Base-by-base conservation (phyloP, 495 filamentous ascomycete genomes). In the Tuber umbilicatum region DNA sequence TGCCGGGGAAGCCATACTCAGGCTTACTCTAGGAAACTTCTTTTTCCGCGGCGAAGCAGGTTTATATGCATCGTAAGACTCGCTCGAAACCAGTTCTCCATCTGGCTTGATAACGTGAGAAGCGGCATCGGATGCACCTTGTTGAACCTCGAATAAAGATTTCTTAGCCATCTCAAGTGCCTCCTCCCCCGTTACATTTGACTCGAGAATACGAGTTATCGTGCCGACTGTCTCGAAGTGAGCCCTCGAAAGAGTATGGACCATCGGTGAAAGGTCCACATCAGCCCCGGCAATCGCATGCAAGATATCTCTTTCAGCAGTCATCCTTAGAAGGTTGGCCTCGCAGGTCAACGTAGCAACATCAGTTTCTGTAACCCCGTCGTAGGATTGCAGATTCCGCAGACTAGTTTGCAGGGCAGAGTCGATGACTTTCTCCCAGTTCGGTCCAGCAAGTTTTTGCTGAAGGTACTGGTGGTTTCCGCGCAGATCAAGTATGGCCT, bases 71-170 rank as follows among this genome's bases (percentile, higher is more conserved):
- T 81, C 75, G 68, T 77, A 82, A 50, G 64, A 89, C 41, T 85
- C 84, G 77, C 91, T 88, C 0, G 88, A 86, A 45, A 89, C 83
- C 19, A 90, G 86, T 80, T 87, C 90, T 47, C 93, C 94, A 79
- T 96, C 94, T 14, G 94, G 93, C 82, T 97, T 97, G 81, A 99
- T 91, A 67, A 97, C 89, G 76, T 94, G 91, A 21, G 91, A 90
- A 39, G 90, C 87, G 2, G 91, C 89, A 50, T 89, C 86, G 35
- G 89, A 89, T 74, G 93, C 94, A 12, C 88, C 87, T 72, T 91
- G 89, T 68, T 97, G 86, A 75, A 99, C 89, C 75, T 92, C 91
- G 45, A 87, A 85, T 17, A 99, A 90, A 71, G 94, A 89, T n/a
- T 83, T 86, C 80, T 91, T 92, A 41, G 94, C 96, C 75, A 90